phyloP scores from a whole-genome alignment of 148 eudicot species.

The Fagopyrum tataricum region DNA sequence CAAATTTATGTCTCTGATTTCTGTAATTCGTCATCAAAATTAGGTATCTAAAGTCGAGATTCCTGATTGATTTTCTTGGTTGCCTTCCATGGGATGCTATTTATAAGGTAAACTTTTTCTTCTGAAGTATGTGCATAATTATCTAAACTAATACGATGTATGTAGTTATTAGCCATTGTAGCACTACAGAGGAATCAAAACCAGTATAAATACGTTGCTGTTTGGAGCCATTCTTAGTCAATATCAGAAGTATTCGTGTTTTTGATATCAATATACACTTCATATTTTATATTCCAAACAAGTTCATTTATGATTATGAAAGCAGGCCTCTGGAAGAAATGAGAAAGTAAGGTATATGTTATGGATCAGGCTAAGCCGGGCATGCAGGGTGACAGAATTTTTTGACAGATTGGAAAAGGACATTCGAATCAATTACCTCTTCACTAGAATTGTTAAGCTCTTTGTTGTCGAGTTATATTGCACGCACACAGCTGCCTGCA shows the following conservation, averaged over 20 bases:
- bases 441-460: constrained; percentile 76
- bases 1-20: background rate
- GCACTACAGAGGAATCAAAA: no score
- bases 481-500: constrained; percentile 97
- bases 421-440: constrained; percentile 67
- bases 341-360: constrained; percentile 71
- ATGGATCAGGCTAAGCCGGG: constrained; percentile 73
- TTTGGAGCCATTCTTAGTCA: background rate
- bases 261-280: background rate
- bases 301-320: background rate
- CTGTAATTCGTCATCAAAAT: background rate
- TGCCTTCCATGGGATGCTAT: constrained; percentile 93
- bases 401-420: constrained; percentile 77
- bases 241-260: background rate
- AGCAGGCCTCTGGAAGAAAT: constrained; percentile 50
- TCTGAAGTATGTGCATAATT: no score
- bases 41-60: constrained; percentile 84
- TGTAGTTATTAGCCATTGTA: no score
- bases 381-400: constrained; percentile 45
- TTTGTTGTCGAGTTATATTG: constrained; percentile 77
- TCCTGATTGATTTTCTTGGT: constrained; percentile 63
- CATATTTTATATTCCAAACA: no score
- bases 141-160: no score
- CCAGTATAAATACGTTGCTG: no score
- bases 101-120: constrained; percentile 45